Percentiles rank a stretch among this genome's conserved stretches.
These are phyloP conservation scores for Lactifluus hygrophoroides DNA, from an alignment of 768 basidiomycete species.

Conservation along the genomic window DNA sequence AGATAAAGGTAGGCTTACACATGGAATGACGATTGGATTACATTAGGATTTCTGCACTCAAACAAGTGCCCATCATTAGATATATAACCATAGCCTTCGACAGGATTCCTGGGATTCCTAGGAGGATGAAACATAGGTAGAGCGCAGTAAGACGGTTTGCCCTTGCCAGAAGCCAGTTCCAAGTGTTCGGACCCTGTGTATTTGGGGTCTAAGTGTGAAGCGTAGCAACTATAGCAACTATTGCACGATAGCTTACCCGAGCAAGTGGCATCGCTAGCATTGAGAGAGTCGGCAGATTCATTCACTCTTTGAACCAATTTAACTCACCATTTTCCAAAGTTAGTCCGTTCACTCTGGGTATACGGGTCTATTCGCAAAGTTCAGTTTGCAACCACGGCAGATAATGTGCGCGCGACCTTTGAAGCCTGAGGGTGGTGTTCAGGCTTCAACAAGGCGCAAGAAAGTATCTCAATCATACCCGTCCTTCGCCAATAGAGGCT, in stretches of 20 bases:
- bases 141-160: slow-evolving; percentile 45
- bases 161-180: slow-evolving; percentile 24
- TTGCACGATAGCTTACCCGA: slow-evolving; percentile 28
- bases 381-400: not conserved
- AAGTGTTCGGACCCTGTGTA: slow-evolving; percentile 43
- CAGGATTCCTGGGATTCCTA: slow-evolving; percentile 23
- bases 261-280: slow-evolving; percentile 42
- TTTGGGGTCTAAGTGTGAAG: not conserved
- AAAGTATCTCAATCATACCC: slow-evolving; percentile 31
- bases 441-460: not conserved
- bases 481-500: slow-evolving; percentile 47
- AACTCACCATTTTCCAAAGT: slow-evolving; percentile 46
- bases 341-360: slow-evolving; percentile 42
- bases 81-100: slow-evolving; percentile 35
- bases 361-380: slow-evolving; percentile 40
- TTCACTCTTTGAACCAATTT: not conserved
- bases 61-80: slow-evolving; percentile 52
- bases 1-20: slow-evolving; percentile 21
- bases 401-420: slow-evolving; percentile 31
- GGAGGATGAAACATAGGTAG: slow-evolving; percentile 45
- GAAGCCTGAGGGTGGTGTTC: slow-evolving; percentile 34
- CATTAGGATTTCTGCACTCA: slow-evolving; percentile 42
- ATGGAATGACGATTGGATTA: slow-evolving; percentile 50
- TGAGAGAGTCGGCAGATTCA: not conserved
- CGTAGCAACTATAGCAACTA: no score